phyloP scores from a whole-genome alignment of 2,329 filamentous ascomycete species.

The Zasmidium cellare region DNA sequence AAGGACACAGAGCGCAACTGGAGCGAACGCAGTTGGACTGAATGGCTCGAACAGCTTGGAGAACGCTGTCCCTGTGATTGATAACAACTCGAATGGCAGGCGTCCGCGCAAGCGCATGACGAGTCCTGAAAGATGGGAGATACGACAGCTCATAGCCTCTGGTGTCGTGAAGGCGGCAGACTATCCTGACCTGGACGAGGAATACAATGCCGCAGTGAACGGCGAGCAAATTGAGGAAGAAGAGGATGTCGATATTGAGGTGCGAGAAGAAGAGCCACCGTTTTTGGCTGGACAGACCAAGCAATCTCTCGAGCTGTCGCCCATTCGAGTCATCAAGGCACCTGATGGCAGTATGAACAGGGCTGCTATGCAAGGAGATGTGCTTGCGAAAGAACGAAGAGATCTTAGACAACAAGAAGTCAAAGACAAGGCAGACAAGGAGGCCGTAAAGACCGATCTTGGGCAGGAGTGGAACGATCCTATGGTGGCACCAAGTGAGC shows the following conservation, averaged over 20 bases:
- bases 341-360: constrained; percentile 98
- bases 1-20: constrained; percentile 73
- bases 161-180: constrained; percentile 90
- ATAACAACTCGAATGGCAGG: constrained; percentile 53
- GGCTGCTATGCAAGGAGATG: constrained; percentile 90
- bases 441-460: constrained; percentile 76
- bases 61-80: constrained; percentile 59
- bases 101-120: constrained; percentile 88
- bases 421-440: constrained; percentile 73
- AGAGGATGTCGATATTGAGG: constrained; percentile 95
- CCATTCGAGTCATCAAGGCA: constrained; percentile 94
- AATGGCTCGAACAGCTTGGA: constrained; percentile 60
- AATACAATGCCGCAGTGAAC: constrained; percentile 83
- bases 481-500: constrained; percentile 81
- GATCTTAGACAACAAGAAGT: constrained; percentile 87
- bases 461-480: constrained; percentile 95
- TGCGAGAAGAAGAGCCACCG: constrained; percentile 92
- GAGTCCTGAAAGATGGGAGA: constrained; percentile 96
- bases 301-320: constrained; percentile 89
- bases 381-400: constrained; percentile 83
- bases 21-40: constrained; percentile 83
- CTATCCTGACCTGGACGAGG: constrained; percentile 91
- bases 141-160: constrained; percentile 91
- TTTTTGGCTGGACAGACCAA: constrained; percentile 96
- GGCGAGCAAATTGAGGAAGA: constrained; percentile 91